These are phyloP conservation scores for Fusarium protoensiforme DNA, from an alignment of 2,329 filamentous ascomycete genomes.

Conservation along the genomic window DNA sequence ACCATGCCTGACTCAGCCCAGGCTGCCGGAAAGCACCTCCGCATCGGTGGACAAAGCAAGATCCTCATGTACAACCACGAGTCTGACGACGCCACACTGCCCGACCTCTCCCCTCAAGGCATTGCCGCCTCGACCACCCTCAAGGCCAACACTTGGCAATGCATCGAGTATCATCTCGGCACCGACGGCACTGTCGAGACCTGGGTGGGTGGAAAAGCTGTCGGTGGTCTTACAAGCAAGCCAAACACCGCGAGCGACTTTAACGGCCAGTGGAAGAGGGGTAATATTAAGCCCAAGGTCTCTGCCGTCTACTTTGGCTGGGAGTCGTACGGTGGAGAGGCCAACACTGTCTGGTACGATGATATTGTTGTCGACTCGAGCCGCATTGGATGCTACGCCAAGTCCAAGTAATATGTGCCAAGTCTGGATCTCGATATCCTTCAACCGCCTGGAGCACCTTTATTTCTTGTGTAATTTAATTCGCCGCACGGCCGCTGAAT, in stretches of 20 bases:
- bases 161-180: constrained; percentile 71
- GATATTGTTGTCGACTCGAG: constrained; percentile 59
- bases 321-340: constrained; percentile 70
- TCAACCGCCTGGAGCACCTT: not conserved
- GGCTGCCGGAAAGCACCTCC: constrained; percentile 67
- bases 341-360: constrained; percentile 73
- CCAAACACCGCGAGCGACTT: constrained; percentile 57
- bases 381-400: constrained; percentile 33
- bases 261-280: constrained; percentile 63
- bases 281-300: constrained; percentile 61
- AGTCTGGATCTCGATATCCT: not conserved
- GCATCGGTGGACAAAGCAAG: constrained; percentile 69
- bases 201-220: constrained; percentile 65
- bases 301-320: constrained; percentile 70
- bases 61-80: constrained; percentile 75
- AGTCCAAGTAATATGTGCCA: not conserved
- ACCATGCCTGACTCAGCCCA: constrained; percentile 70
- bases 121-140: constrained; percentile 65
- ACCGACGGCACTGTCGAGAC: constrained; percentile 69
- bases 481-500: not conserved
- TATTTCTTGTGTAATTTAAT: not conserved
- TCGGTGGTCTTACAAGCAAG: constrained; percentile 57
- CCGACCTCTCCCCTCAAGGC: constrained; percentile 68
- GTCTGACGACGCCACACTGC: constrained; percentile 70
- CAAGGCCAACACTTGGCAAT: constrained; percentile 63